phyloP scores from a whole-genome alignment of 1,284 basidiomycete genomes.

The Gomphus sp. region DNA sequence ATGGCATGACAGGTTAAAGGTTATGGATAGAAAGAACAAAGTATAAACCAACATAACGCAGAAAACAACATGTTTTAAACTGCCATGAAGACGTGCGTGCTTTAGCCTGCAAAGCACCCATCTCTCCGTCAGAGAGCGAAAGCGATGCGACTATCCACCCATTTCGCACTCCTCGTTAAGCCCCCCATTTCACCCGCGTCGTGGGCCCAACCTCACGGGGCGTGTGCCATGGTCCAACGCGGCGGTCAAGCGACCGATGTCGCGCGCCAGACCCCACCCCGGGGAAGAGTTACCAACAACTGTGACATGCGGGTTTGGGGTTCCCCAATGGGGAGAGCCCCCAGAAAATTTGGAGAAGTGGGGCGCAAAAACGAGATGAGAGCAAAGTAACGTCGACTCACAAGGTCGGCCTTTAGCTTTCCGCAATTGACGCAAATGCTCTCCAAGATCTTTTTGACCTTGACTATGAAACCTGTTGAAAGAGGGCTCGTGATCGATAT shows the following conservation, averaged over 20 bases:
- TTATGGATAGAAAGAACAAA: constrained; percentile 23
- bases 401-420: constrained; percentile 92
- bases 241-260: constrained; percentile 87
- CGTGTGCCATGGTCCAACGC: constrained; percentile 55
- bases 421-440: constrained; percentile 98
- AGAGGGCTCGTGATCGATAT: background rate
- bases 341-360: constrained; percentile 85
- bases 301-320: constrained; percentile 80
- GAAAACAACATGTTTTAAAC: constrained; percentile 12
- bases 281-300: constrained; percentile 71
- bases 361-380: constrained; percentile 78
- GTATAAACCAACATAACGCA: constrained; percentile 19
- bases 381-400: constrained; percentile 70
- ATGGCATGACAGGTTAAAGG: constrained; percentile 23
- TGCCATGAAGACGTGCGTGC: constrained; percentile 14
- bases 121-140: constrained; percentile 21
- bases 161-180: constrained; percentile 85
- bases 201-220: constrained; percentile 72
- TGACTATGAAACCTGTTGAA: constrained; percentile 83
- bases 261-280: constrained; percentile 57
- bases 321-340: constrained; percentile 88
- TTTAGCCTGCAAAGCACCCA: constrained; percentile 8
- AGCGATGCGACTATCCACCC: constrained; percentile 25
- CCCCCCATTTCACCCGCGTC: constrained; percentile 88
- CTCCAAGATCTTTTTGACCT: constrained; percentile 99